Evolutionary conservation across 2,329 filamentous ascomycete genomes (phyloP).

Genomic region (Botrytis aclada): DNA sequence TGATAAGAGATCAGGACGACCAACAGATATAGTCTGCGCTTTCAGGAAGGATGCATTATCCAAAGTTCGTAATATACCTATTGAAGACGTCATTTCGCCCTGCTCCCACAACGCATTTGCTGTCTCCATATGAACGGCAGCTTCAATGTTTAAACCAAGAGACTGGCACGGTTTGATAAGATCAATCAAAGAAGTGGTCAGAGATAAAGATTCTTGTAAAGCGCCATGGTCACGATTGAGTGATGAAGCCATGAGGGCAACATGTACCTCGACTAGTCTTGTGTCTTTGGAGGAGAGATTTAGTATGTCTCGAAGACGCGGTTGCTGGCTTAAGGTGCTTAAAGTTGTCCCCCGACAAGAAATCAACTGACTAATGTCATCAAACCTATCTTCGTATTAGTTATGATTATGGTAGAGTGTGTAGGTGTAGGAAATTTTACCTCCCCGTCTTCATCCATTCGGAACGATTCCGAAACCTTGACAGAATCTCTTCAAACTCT

Average conservation of each 20-base stretch:
- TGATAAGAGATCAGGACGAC: conserved; percentile 75
- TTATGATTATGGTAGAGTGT: not conserved
- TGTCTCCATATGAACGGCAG: conserved; percentile 73
- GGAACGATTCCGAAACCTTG: conserved; percentile 61
- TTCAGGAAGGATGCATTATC: conserved; percentile 59
- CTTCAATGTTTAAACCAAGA: conserved; percentile 73
- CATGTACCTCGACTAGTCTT: conserved; percentile 69
- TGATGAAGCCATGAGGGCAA: conserved; percentile 70
- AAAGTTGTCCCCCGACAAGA: conserved; percentile 81
- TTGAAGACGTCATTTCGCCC: conserved; percentile 84
- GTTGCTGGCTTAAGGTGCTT: conserved; percentile 71
- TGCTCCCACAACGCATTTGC: conserved; percentile 93
- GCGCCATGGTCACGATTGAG: conserved; percentile 78
- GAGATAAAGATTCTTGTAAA: conserved; percentile 81
- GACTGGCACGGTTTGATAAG: conserved; percentile 67
- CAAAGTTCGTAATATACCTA: conserved; percentile 79
- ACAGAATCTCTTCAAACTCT: conserved; percentile 60
- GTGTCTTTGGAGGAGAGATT: conserved; percentile 61
- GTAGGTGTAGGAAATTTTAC: conserved; percentile 47
- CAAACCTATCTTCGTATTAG: conserved; percentile 51
- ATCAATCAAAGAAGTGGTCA: conserved; percentile 78
- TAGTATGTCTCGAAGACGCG: conserved; percentile 58
- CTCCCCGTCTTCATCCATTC: conserved; percentile 80
- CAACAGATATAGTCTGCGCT: conserved; percentile 69
- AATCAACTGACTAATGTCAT: conserved; percentile 75